Percentiles rank a stretch among this genome's conserved stretches.
phyloP scores from a whole-genome alignment of 768 basidiomycete species.

The Psilocybe sp. region DNA sequence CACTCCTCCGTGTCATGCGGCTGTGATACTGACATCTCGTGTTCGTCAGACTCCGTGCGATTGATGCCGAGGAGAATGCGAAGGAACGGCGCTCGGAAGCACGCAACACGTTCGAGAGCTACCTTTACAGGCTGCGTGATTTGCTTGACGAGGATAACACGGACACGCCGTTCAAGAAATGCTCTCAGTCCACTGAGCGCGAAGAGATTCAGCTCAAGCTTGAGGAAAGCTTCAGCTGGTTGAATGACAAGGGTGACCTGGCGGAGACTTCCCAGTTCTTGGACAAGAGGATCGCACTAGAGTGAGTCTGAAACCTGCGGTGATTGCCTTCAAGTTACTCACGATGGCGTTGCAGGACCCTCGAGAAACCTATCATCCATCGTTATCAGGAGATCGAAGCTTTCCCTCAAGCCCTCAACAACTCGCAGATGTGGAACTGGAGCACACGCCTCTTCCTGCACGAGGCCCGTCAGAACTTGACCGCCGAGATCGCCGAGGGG shows the following conservation, averaged over 20 bases:
- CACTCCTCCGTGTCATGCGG: slow-evolving; percentile 1
- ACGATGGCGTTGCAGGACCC: slow-evolving; percentile 38
- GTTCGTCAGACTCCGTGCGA: slow-evolving; percentile 61
- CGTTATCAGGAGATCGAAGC: slow-evolving; percentile 88
- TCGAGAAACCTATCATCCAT: slow-evolving; percentile 80
- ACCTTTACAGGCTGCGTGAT: slow-evolving; percentile 89
- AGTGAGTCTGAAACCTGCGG: slow-evolving; percentile 58
- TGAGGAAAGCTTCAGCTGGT: slow-evolving; percentile 77
- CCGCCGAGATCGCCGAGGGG: slow-evolving; percentile 55
- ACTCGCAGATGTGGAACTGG: slow-evolving; percentile 87
- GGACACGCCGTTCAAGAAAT: slow-evolving; percentile 80
- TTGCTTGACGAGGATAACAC: slow-evolving; percentile 65
- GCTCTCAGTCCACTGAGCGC: slow-evolving; percentile 74
- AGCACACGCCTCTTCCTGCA: slow-evolving; percentile 81
- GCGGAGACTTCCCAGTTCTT: slow-evolving; percentile 76
- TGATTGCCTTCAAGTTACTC: neutral
- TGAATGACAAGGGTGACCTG: slow-evolving; percentile 78
- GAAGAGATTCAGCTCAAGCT: slow-evolving; percentile 61
- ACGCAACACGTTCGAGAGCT: slow-evolving; percentile 86
- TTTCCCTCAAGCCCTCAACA: slow-evolving; percentile 81
- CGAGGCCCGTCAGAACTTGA: slow-evolving; percentile 75
- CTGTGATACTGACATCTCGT: neutral
- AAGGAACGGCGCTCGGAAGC: slow-evolving; percentile 86
- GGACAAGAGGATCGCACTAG: slow-evolving; percentile 74
- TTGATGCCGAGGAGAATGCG: slow-evolving; percentile 74